These are phyloP conservation scores for Apiospora hydei DNA, from an alignment of 2,329 filamentous ascomycete species.

Conservation along the genomic window DNA sequence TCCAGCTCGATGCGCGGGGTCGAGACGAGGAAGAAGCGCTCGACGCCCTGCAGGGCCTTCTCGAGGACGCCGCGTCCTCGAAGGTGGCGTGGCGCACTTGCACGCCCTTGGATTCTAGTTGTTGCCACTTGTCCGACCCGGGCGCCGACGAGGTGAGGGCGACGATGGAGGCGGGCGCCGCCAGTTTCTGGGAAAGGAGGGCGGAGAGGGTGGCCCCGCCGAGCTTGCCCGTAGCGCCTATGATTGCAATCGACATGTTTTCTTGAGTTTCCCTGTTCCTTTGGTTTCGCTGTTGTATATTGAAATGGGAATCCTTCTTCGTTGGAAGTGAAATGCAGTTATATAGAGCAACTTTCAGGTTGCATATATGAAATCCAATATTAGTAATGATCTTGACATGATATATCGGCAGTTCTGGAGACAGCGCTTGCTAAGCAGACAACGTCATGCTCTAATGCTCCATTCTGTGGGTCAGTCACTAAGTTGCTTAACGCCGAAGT, in stretches of 20 bases:
- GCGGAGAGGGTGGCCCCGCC: conserved; percentile 58
- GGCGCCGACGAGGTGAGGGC: conserved; percentile 51
- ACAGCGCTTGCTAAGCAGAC: background rate
- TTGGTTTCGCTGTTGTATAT: background rate
- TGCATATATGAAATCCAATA: no score
- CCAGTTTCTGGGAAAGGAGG: conserved; percentile 49
- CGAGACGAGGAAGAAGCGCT: conserved; percentile 62
- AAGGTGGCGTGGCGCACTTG: conserved; percentile 60
- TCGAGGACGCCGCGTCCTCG: conserved; percentile 54
- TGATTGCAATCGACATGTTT: conserved; percentile 47
- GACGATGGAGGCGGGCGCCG: conserved; percentile 34
- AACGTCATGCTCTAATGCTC: background rate
- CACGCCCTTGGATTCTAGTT: conserved; percentile 50
- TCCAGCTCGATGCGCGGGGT: conserved; percentile 38
- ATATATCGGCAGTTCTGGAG: background rate
- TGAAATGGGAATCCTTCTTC: background rate
- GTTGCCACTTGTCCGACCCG: conserved; percentile 48
- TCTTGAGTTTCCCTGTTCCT: background rate
- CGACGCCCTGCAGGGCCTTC: conserved; percentile 55
- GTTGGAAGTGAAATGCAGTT: background rate
- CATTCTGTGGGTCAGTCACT: conserved; percentile 6
- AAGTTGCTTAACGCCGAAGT: conserved; percentile 13
- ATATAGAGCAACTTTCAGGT: background rate
- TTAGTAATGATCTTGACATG: background rate
- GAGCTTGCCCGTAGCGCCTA: conserved; percentile 60